These are phyloP conservation scores for Cryptococcus sp. DNA, from an alignment of 1,284 basidiomycete genomes.

Conservation along the genomic window DNA sequence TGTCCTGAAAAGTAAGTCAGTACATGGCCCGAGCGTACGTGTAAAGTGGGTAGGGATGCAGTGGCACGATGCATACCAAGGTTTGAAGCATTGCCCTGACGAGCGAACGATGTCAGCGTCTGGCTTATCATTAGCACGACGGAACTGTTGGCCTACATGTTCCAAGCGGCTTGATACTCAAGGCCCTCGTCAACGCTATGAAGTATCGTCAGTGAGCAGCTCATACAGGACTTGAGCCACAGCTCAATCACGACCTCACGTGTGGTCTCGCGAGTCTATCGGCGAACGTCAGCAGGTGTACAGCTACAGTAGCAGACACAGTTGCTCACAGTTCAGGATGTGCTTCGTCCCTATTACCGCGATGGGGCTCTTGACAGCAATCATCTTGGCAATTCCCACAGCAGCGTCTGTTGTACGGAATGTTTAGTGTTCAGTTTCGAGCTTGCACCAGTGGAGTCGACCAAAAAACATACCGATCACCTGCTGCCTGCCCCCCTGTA, in stretches of 20 bases:
- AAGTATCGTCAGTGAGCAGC: neutral
- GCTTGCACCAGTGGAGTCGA: neutral
- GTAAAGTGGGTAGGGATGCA: neutral
- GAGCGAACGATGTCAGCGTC: neutral
- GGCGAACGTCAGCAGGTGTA: slow-evolving; percentile 4
- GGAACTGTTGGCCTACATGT: slow-evolving; percentile 48
- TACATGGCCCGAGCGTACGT: neutral
- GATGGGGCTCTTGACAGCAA: slow-evolving; percentile 76
- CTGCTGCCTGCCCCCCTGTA: slow-evolving; percentile 62
- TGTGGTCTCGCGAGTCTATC: slow-evolving; percentile 69
- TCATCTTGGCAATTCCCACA: slow-evolving; percentile 62
- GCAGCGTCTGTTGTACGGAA: slow-evolving; percentile 53
- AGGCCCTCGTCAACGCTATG: slow-evolving; percentile 71
- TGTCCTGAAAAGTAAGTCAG: slow-evolving; percentile 37
- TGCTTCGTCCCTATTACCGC: slow-evolving; percentile 80
- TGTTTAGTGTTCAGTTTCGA: neutral
- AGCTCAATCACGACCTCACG: slow-evolving; percentile 50
- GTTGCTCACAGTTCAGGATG: slow-evolving; percentile 53
- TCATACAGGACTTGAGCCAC: no score
- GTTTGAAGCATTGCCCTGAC: slow-evolving; percentile 59
- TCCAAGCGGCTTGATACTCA: slow-evolving; percentile 75
- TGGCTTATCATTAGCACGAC: neutral
- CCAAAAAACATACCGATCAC: slow-evolving; percentile 45
- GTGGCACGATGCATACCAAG: slow-evolving; percentile 50
- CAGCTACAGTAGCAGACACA: neutral